Percentiles rank a stretch among this genome's conserved stretches.
Evolutionary conservation across 768 basidiomycete genomes (phyloP).

Genomic region (Lentinula guzmanii): DNA sequence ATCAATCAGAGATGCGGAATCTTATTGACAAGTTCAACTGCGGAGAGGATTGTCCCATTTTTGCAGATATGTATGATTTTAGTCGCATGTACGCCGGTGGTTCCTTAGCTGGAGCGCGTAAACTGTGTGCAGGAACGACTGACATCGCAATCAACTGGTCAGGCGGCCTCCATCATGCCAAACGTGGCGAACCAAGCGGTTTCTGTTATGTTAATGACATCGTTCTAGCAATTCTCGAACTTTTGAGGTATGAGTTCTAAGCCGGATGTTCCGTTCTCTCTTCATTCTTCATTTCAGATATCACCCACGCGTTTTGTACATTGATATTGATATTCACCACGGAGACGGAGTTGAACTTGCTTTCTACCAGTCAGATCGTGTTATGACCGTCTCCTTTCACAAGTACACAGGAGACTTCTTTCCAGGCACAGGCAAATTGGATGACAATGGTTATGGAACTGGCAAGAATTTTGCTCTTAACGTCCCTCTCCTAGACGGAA

Average conservation of each 20-base stretch:
- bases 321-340: conserved; percentile 99
- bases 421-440: conserved; percentile 92
- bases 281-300: conserved; percentile 41
- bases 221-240: conserved; percentile 88
- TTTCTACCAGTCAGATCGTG: conserved; percentile 96
- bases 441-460: conserved; percentile 81
- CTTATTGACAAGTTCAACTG: conserved; percentile 88
- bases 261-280: neutral
- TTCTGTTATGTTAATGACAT: conserved; percentile 99
- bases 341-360: conserved; percentile 98
- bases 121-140: conserved; percentile 76
- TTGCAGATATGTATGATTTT: conserved; percentile 91
- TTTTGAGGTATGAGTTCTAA: conserved; percentile 57
- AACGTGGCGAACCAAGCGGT: conserved; percentile 95
- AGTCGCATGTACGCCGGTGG: conserved; percentile 92
- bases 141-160: conserved; percentile 99
- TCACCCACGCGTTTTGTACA: conserved; percentile 92
- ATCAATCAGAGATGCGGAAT: conserved; percentile 64
- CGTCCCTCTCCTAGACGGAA: conserved; percentile 91
- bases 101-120: conserved; percentile 85
- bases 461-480: conserved; percentile 96
- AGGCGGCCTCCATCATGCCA: conserved; percentile 96
- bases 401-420: conserved; percentile 99
- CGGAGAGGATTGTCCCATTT: conserved; percentile 96
- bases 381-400: conserved; percentile 98